These are phyloP conservation scores for Nematodospora anomalae DNA, from an alignment of 1,139 yeast species.

Conservation along the genomic window DNA sequence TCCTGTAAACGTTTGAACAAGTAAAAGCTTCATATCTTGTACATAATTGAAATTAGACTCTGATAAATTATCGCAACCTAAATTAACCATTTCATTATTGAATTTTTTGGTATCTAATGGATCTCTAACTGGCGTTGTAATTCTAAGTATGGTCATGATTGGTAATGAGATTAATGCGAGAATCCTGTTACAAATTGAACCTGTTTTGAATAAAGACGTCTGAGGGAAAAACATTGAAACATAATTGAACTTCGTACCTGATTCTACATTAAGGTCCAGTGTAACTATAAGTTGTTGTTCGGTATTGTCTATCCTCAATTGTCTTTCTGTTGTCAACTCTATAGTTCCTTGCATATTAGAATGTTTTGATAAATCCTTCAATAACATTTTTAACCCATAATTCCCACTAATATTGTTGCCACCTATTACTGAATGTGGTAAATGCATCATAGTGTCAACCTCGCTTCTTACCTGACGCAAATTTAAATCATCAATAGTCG, in stretches of 20 bases:
- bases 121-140: slow-evolving; percentile 51
- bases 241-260: neutral
- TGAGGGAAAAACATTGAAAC: slow-evolving; percentile 17
- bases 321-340: slow-evolving; percentile 17
- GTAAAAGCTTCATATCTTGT: slow-evolving; percentile 16
- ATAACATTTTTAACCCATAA: slow-evolving; percentile 35
- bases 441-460: slow-evolving; percentile 17
- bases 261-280: neutral
- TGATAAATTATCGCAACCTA: slow-evolving; percentile 1
- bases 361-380: slow-evolving; percentile 35
- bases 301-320: slow-evolving; percentile 10
- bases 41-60: slow-evolving; percentile 15
- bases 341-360: slow-evolving; percentile 17
- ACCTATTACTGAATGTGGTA: slow-evolving; percentile 5
- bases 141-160: slow-evolving; percentile 40
- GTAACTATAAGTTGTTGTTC: neutral
- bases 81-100: slow-evolving; percentile 4
- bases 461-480: slow-evolving; percentile 24
- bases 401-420: slow-evolving; percentile 23
- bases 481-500: slow-evolving; percentile 33
- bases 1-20: slow-evolving; percentile 22
- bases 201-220: slow-evolving; percentile 13
- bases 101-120: slow-evolving; percentile 12
- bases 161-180: slow-evolving; percentile 41
- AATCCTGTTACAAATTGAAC: slow-evolving; percentile 14